Base-by-base conservation (phyloP, 164 flowering plant species). In the Magnolia officinalis region DNA sequence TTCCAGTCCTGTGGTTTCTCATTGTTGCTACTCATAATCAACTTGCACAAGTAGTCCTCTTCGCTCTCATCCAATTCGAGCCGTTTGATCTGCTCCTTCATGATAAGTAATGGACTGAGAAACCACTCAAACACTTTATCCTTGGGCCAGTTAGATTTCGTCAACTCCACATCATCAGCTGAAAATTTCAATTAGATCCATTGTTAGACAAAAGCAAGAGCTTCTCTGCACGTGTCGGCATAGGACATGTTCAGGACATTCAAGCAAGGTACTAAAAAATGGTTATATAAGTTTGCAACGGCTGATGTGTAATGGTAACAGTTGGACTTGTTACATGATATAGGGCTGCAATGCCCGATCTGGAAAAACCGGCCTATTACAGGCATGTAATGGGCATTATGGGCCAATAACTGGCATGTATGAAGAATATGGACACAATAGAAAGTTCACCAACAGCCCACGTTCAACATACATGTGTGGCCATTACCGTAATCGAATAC, bases 61-160 rank as follows among this genome's bases (percentile, higher is more conserved):
- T 95, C 99, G 73, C 75, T 79, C 76, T 89, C 92, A 52, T 82
- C 71, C 63, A 95, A 63, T 19, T 87, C 81, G 2, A 92, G 89
- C 11, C 83, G 85, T 84, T 86, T 92, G 64, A 96, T 81, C 81
- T 94, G 98, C 79, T 96, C 99, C 82, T 94, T 94, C 83, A 96
- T 90, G 58, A 91, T 84, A 64, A 94, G 72, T 13, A 96, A 74
- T 5, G 98, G 99, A 21, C 82, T 92, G n/a, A 94, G 80, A 61
- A 90, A 90, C 99, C 98, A 96, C 76, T 92, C 92, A 19, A 91
- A 87, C 65, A 96, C 81, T 75, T 82, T 89, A 61, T 93, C 97
- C 76, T 83, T 88, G 18, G 99, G 93, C 75, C 85, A 84, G 76
- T 94, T 89, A 31, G 59, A 37, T 71, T 31, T 81, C 23, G 89